Conservation (phyloP, 176 grass and related monocot species). For the Musa schizocarpa region DNA sequence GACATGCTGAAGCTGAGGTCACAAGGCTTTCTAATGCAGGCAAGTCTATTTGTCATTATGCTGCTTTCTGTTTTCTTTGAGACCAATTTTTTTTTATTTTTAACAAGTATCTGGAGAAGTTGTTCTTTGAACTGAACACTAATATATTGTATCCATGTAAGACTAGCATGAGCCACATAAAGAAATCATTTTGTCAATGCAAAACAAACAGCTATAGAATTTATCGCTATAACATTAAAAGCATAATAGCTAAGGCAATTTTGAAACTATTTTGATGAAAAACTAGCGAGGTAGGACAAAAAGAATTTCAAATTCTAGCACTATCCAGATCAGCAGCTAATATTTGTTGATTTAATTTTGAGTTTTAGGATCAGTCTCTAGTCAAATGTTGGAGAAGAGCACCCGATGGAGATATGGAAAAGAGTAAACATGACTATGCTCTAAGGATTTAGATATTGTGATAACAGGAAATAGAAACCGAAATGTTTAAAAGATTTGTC, state of each 20-base stretch:
- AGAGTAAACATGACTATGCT: not conserved
- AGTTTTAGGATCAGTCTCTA: not conserved
- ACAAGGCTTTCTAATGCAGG: constrained; percentile 88
- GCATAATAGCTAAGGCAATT: not conserved
- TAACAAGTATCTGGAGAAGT: not conserved
- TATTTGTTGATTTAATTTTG: not conserved
- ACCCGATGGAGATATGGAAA: no score
- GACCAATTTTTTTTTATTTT: constrained; percentile 4
- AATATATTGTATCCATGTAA: not conserved
- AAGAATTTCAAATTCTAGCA: not conserved
- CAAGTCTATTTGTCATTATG: constrained; percentile 13
- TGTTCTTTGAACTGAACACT: not conserved
- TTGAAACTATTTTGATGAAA: not conserved
- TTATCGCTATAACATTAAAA: not conserved
- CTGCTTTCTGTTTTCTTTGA: not conserved
- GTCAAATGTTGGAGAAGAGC: not conserved
- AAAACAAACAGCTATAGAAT: not conserved
- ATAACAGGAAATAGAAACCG: not conserved
- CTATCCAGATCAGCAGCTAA: not conserved
- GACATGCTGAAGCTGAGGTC: constrained; percentile 64
- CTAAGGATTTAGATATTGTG: not conserved
- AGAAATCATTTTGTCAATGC: not conserved
- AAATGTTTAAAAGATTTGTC: not conserved
- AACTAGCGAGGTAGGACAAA: not conserved
- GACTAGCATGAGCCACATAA: not conserved